Conservation (phyloP, 2,329 filamentous ascomycete genomes). For the Cryphonectria radicalis region DNA sequence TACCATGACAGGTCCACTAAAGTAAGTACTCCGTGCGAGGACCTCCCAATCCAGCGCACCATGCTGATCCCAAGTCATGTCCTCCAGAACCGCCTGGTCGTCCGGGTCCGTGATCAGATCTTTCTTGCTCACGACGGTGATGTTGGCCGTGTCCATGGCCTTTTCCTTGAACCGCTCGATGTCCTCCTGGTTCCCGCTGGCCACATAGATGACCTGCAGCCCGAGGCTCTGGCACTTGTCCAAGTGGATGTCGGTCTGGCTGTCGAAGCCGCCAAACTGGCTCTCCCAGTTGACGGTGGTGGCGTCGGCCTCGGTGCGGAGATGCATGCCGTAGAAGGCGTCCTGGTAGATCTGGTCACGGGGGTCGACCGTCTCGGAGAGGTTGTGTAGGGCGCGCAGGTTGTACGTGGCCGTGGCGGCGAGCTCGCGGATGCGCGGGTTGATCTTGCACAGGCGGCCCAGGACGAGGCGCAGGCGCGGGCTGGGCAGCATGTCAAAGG, state of each 20-base stretch:
- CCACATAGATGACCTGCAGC: conserved; percentile 18
- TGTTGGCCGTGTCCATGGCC: conserved; percentile 2
- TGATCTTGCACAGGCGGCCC: conserved; percentile 17
- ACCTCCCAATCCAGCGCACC: conserved; percentile 20
- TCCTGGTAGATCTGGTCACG: conserved; percentile 8
- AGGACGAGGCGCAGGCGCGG: conserved; percentile 10
- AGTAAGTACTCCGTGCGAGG: conserved; percentile 19
- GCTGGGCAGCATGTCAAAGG: conserved; percentile 7
- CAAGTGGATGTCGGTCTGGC: conserved; percentile 11
- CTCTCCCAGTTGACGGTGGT: not conserved
- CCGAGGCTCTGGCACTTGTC: conserved; percentile 8
- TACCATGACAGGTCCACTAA: conserved; percentile 13
- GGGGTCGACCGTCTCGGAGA: conserved; percentile 6
- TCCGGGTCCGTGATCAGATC: not conserved
- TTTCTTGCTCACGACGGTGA: conserved; percentile 15
- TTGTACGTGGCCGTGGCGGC: conserved; percentile 11
- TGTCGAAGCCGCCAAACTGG: conserved; percentile 5
- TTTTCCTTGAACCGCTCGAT: conserved; percentile 1
- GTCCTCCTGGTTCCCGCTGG: conserved; percentile 16
- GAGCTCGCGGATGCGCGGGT: conserved; percentile 13
- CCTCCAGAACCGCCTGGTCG: not conserved
- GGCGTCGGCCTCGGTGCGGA: conserved; percentile 25
- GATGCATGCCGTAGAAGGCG: conserved; percentile 22
- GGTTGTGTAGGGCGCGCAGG: conserved; percentile 6
- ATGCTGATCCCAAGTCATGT: conserved; percentile 19